These are phyloP conservation scores for Acacia concinna DNA, from an alignment of 331 rosid species.

Conservation along the genomic window DNA sequence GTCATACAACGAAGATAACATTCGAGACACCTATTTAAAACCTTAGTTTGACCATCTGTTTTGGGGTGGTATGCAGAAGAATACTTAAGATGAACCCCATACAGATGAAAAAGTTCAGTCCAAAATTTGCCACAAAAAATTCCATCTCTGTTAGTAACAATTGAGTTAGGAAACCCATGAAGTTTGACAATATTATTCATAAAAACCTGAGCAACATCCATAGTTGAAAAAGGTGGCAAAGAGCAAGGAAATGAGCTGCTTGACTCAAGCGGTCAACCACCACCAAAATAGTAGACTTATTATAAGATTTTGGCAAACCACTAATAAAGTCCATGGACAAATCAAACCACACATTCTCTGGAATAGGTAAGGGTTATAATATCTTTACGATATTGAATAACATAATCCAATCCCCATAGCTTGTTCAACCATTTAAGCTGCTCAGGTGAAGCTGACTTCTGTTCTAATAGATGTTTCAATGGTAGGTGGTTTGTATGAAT, in stretches of 20 bases:
- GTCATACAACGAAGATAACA: background rate
- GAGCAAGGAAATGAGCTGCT: background rate
- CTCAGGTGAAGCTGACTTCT: background rate
- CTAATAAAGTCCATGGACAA: background rate
- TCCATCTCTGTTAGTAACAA: background rate
- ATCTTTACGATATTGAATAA: too few relatives aligned
- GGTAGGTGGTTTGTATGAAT: too few relatives aligned
- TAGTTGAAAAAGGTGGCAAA: too few relatives aligned
- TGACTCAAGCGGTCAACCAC: background rate
- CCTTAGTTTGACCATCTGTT: too few relatives aligned
- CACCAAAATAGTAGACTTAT: background rate
- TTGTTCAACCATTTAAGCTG: background rate
- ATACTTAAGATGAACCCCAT: too few relatives aligned
- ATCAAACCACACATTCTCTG: too few relatives aligned
- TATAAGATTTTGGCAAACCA: too few relatives aligned
- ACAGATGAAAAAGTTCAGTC: too few relatives aligned
- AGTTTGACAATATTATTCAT: background rate
- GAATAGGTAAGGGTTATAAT: too few relatives aligned
- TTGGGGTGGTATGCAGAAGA: background rate
- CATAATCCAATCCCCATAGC: too few relatives aligned
- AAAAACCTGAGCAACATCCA: background rate
- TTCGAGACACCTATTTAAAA: background rate
- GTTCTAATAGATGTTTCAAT: too few relatives aligned
- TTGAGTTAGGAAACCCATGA: background rate
- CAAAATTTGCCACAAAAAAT: background rate